Conservation (phyloP, 1,284 basidiomycete genomes). For the Pyrrhoderma lamaoense region DNA sequence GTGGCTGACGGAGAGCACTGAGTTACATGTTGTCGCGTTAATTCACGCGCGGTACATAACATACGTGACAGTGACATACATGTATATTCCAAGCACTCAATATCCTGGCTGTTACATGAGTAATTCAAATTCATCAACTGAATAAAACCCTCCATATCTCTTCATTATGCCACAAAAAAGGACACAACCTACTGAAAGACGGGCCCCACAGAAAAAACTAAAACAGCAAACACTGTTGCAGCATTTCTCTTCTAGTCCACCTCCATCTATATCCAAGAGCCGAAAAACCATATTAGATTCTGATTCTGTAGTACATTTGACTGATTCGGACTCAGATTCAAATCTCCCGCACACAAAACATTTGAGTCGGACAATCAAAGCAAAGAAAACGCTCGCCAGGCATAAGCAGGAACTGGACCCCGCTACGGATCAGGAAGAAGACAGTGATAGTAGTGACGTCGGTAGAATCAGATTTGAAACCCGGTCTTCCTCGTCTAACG, state of each 20-base stretch:
- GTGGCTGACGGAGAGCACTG: constrained; percentile 31
- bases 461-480: constrained; percentile 16
- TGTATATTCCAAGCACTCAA: no score
- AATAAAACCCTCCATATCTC: background rate
- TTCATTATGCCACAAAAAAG: constrained; percentile 11
- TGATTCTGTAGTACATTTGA: background rate
- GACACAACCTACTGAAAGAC: background rate
- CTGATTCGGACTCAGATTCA: background rate
- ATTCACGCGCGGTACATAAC: no score
- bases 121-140: no score
- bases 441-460: constrained; percentile 15
- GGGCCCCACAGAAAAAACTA: constrained; percentile 1
- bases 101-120: no score
- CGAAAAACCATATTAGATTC: no score
- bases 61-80: constrained; percentile 33
- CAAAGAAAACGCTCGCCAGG: no score
- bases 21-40: no score
- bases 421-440: constrained; percentile 1
- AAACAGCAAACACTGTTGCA: constrained; percentile 13
- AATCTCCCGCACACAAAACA: background rate
- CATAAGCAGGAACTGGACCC: no score
- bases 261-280: background rate
- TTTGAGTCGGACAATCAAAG: no score
- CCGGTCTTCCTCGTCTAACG: constrained; percentile 7
- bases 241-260: constrained; percentile 13